These are phyloP conservation scores for Candida ficus DNA, from an alignment of 805 yeast species.

Conservation along the genomic window DNA sequence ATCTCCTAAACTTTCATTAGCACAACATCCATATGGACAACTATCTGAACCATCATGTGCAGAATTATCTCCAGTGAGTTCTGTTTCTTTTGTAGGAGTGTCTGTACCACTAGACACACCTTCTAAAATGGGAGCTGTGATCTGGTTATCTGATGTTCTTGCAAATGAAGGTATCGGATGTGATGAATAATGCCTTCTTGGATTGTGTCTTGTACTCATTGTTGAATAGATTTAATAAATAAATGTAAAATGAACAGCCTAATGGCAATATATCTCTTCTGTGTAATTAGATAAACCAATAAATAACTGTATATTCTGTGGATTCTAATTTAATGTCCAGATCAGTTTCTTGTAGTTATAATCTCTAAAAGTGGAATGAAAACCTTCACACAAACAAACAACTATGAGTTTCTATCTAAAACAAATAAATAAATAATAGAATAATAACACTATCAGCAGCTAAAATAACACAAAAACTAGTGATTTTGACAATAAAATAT, in stretches of 20 bases:
- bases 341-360: too few relatives aligned
- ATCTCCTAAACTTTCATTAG: slow-evolving; percentile 19
- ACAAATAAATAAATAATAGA: too few relatives aligned
- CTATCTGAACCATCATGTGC: slow-evolving; percentile 5
- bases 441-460: too few relatives aligned
- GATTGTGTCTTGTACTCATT: not conserved
- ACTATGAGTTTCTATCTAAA: too few relatives aligned
- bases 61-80: not conserved
- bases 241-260: too few relatives aligned
- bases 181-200: not conserved
- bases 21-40: slow-evolving; percentile 28
- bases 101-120: not conserved
- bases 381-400: too few relatives aligned
- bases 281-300: not conserved
- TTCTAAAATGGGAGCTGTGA: not conserved
- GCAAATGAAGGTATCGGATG: not conserved
- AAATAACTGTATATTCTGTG: too few relatives aligned
- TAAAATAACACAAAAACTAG: too few relatives aligned
- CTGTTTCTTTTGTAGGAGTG: slow-evolving; percentile 7
- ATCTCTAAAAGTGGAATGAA: too few relatives aligned
- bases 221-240: not conserved
- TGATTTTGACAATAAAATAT: too few relatives aligned
- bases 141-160: not conserved
- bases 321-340: too few relatives aligned
- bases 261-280: too few relatives aligned